Evolutionary conservation across 306 rosid genomes (phyloP).

Genomic region (Quillaja saponaria): DNA sequence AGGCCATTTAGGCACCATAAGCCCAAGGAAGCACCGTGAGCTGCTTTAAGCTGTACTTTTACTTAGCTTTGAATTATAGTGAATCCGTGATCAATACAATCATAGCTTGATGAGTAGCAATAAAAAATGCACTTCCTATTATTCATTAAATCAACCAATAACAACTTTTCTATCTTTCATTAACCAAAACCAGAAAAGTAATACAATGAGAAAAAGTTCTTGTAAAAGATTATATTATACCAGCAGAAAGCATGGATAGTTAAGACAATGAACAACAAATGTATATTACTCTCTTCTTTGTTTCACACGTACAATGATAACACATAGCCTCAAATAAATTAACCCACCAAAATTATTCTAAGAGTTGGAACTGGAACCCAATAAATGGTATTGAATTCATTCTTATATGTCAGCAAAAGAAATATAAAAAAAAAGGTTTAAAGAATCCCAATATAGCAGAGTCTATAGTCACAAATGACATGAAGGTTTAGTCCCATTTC

Average conservation of each 20-base stretch:
- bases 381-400: conserved; percentile 23
- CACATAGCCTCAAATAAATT: too few species aligned
- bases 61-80: too few species aligned
- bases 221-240: too few species aligned
- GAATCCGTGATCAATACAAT: conserved; percentile 37
- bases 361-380: conserved; percentile 40
- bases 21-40: conserved; percentile 31
- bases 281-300: too few species aligned
- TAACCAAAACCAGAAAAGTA: conserved; percentile 1
- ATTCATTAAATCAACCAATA: conserved; percentile 6
- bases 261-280: conserved; percentile 33
- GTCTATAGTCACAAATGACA: too few species aligned
- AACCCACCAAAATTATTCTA: conserved; percentile 58
- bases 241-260: background rate
- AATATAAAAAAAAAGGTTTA: too few species aligned
- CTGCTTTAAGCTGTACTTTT: conserved; percentile 7
- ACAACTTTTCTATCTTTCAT: background rate
- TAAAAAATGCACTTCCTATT: background rate
- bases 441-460: too few species aligned
- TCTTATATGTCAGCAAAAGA: conserved; percentile 18
- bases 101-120: conserved; percentile 28
- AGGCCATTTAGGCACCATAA: too few species aligned
- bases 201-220: background rate
- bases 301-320: conserved; percentile 23
- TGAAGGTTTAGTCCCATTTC: too few species aligned